These are phyloP conservation scores for Withania somnifera DNA, from an alignment of 305 asterid genomes.

Conservation along the genomic window DNA sequence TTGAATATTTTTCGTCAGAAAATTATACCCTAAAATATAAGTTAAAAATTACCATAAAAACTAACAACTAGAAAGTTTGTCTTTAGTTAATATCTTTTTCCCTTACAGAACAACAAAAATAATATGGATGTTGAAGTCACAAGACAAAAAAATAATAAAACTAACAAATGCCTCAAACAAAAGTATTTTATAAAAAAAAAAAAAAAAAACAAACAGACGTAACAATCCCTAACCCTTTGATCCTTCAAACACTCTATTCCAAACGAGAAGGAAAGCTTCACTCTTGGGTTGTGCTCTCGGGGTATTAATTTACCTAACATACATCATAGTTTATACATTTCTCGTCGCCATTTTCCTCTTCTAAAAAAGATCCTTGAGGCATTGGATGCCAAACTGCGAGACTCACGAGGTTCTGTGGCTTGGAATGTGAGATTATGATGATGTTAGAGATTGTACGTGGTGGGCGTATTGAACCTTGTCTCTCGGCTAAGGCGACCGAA, in stretches of 20 bases:
- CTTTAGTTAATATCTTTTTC: neutral
- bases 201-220: neutral
- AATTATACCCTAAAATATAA: too few relatives aligned
- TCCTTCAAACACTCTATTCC: constrained; percentile 4
- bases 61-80: neutral
- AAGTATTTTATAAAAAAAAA: neutral
- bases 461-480: too few relatives aligned
- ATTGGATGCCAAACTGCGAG: too few relatives aligned
- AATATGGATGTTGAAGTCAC: neutral
- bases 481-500: too few relatives aligned
- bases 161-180: neutral
- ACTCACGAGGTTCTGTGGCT: too few relatives aligned
- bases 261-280: too few relatives aligned
- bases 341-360: neutral
- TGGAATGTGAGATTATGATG: too few relatives aligned
- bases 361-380: neutral
- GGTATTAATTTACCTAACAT: too few relatives aligned
- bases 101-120: neutral
- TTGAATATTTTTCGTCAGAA: too few relatives aligned
- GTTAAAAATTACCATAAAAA: too few relatives aligned
- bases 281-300: too few relatives aligned
- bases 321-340: neutral
- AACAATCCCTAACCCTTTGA: constrained; percentile 6
- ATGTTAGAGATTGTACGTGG: too few relatives aligned
- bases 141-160: neutral